phyloP scores from a whole-genome alignment of 352 stramenopile species.

The Phytopythium vexans region DNA sequence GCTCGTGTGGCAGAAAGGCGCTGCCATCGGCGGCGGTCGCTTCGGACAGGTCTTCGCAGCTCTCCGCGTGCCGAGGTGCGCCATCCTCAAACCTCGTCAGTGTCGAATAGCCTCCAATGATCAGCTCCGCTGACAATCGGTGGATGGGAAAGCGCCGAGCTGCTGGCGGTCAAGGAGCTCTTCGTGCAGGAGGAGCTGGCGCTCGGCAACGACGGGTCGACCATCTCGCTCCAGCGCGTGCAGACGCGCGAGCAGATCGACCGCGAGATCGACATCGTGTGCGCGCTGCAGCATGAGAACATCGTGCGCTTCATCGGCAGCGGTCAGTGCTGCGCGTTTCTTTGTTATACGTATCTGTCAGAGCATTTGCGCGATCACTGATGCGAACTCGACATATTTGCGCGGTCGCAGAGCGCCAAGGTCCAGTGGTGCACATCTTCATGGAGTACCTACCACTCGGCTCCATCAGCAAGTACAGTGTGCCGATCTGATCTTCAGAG shows the following conservation, averaged over 20 bases:
- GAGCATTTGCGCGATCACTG: no score
- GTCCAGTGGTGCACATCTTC: slow-evolving; percentile 66
- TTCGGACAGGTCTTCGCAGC: slow-evolving; percentile 74
- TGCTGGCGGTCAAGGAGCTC: slow-evolving; percentile 89
- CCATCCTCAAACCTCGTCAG: no score
- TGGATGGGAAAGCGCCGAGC: slow-evolving; percentile 66
- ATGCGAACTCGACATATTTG: no score
- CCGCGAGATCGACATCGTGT: slow-evolving; percentile 48
- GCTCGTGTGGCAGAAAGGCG: slow-evolving; percentile 67
- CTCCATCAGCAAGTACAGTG: slow-evolving; percentile 69
- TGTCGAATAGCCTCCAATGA: no score
- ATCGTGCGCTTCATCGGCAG: slow-evolving; percentile 58
- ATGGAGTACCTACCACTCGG: slow-evolving; percentile 86
- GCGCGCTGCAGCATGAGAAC: slow-evolving; percentile 50
- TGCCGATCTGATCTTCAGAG: no score
- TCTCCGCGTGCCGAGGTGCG: slow-evolving; percentile 57
- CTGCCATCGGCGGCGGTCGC: slow-evolving; percentile 57
- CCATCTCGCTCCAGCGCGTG: slow-evolving; percentile 52
- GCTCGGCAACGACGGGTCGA: slow-evolving; percentile 65
- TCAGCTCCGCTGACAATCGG: no score
- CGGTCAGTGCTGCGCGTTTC: slow-evolving; percentile 23
- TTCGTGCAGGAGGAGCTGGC: slow-evolving; percentile 72
- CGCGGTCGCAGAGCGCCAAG: slow-evolving; percentile 45
- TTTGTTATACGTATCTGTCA: no score
- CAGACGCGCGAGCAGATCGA: slow-evolving; percentile 54